Evolutionary conservation across 352 stramenopile genomes (phyloP), one percentile per base, ranked within the genome.

Genomic region (Globisporangium nagaii): DNA sequence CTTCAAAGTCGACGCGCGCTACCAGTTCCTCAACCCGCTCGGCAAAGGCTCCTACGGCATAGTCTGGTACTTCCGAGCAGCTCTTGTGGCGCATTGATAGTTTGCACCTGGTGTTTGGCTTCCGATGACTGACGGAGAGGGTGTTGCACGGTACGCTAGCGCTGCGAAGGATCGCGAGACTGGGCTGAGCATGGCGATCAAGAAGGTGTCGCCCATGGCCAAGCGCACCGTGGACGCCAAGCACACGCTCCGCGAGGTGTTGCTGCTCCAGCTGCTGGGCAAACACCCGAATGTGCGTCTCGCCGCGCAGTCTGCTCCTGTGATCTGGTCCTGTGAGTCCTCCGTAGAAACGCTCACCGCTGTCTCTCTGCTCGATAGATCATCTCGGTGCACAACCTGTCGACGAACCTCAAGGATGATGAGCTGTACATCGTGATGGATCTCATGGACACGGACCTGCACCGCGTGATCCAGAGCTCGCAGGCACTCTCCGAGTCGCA

Each of bases 391-490:
- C 75, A 93, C 58, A 89, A 92, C 47, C 58, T 95, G 15, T 87
- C 73, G 5, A 75, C 84, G 4, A 97, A 97, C 56, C 66, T 96
- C 8, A 76, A 78, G 31, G 78, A 96, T 48, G 91, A 98, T 48
- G 92, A 97, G 62, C 68, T 98, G n/a, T 98, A 98, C 63, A 96
- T 98, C 40, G 69, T 97, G 6, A 97, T 98, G 90, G 89, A 98
- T 42, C 82, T 97, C 55, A 93, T 98, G 75, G 93, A 98, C 65
- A 97, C 84, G 2, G 93, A 98, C 58, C 69, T 98, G 68, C 86
- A 96, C 44, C 75, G 82, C 17, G 79, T 96, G 41, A 93, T 96
- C 19, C 82, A 95, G 49, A 93, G 79, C 53, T 83, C 79, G 2
- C 79, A 90, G 53, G 55, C 70, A 20, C 72, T 92, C 17, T 88